A percentile compares a stretch with the other conserved stretches of the same genome.
These are phyloP conservation scores for Nicotiana sylvestris DNA, from an alignment of 257 asterid genomes.

Conservation along the genomic window DNA sequence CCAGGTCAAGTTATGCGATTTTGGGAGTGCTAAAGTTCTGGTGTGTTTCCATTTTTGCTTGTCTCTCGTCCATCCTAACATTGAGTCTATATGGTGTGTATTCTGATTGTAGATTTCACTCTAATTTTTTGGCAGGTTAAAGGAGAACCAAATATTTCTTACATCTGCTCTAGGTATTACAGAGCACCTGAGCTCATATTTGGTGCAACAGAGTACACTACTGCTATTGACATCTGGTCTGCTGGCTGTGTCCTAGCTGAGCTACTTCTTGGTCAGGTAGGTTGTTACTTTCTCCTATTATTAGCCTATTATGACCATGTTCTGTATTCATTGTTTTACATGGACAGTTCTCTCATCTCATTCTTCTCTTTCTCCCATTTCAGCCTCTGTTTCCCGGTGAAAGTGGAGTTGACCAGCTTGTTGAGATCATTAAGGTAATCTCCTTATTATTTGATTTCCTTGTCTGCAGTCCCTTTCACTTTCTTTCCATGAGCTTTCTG, in stretches of 20 bases:
- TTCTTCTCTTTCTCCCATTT: constrained; percentile 6
- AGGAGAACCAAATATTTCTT: constrained; percentile 56
- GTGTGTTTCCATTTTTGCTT: constrained; percentile 21
- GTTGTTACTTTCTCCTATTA: not conserved
- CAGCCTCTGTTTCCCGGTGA: constrained; percentile 99
- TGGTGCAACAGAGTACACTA: constrained; percentile 54
- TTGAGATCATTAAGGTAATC: constrained; percentile 87
- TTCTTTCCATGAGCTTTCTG: not conserved
- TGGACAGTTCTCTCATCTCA: not conserved
- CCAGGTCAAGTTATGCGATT: constrained; percentile 53
- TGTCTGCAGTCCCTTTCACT: not conserved
- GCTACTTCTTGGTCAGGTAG: constrained; percentile 51
- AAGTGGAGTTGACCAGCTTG: constrained; percentile 98
- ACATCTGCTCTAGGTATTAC: constrained; percentile 57
- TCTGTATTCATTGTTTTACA: not conserved
- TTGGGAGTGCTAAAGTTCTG: constrained; percentile 54
- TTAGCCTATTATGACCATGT: not conserved
- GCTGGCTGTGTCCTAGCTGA: constrained; percentile 58
- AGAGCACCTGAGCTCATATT: constrained; percentile 60
- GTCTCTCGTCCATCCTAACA: not conserved
- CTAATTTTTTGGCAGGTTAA: constrained; percentile 30
- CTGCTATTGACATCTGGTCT: constrained; percentile 54
- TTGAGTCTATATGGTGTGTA: not conserved
- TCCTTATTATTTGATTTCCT: not conserved
- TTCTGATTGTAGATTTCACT: constrained; percentile 8